Conservation (phyloP, 768 basidiomycete species). For the Cyclocybe cylindracea region DNA sequence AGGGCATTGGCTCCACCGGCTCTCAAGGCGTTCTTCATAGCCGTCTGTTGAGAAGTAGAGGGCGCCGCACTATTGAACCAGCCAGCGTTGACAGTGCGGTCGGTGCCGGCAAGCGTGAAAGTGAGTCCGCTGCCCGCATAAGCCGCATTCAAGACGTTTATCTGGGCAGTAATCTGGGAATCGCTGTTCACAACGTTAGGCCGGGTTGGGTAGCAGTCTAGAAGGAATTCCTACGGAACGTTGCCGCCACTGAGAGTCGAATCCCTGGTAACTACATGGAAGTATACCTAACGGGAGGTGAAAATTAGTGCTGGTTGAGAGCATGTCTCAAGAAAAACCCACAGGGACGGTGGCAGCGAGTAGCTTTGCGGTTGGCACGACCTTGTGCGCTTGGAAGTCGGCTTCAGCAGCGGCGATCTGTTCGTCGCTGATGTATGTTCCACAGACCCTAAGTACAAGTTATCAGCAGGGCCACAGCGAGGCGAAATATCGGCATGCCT, state of each 20-base stretch:
- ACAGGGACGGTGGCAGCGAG: conserved; percentile 8
- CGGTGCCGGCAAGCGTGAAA: conserved; percentile 43
- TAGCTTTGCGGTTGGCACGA: conserved; percentile 23
- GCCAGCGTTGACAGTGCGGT: conserved; percentile 41
- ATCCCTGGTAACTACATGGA: conserved; percentile 36
- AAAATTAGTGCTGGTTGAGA: background rate
- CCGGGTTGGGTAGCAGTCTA: background rate
- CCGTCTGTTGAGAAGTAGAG: conserved; percentile 34
- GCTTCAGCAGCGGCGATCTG: conserved; percentile 36
- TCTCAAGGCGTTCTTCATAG: conserved; percentile 50
- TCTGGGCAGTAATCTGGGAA: conserved; percentile 36
- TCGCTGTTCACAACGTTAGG: conserved; percentile 23
- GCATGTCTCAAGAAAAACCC: no score
- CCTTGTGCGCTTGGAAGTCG: conserved; percentile 42
- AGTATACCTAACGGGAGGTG: conserved; percentile 31
- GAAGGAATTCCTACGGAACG: conserved; percentile 35
- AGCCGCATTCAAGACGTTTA: conserved; percentile 42
- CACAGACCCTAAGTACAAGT: conserved; percentile 31
- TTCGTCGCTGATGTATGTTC: conserved; percentile 35
- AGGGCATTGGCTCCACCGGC: conserved; percentile 39
- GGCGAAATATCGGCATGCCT: conserved; percentile 12
- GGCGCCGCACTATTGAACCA: conserved; percentile 51
- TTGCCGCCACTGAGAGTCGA: conserved; percentile 36
- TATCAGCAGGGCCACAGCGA: background rate
- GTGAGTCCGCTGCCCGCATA: conserved; percentile 37